phyloP scores from a whole-genome alignment of 768 basidiomycete species.

The Cyclocybe cylindracea region DNA sequence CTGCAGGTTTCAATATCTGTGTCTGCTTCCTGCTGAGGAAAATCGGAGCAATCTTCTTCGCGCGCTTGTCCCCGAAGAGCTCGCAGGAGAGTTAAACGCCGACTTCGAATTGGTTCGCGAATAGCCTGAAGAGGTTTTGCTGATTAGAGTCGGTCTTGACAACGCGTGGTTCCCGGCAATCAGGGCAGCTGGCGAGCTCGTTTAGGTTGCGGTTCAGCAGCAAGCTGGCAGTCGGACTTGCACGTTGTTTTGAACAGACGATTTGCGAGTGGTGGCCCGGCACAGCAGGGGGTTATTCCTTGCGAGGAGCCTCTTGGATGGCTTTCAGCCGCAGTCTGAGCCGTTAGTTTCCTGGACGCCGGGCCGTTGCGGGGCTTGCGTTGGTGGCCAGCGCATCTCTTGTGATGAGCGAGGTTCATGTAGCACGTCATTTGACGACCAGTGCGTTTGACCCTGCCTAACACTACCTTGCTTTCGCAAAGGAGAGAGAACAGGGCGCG shows the following conservation, averaged over 20 bases:
- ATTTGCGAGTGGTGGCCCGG: constrained; percentile 30
- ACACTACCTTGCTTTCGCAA: constrained; percentile 47
- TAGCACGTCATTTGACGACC: constrained; percentile 39
- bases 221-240: constrained; percentile 25
- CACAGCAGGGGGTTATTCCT: constrained; percentile 18
- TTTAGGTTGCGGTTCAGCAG: constrained; percentile 44
- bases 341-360: constrained; percentile 22
- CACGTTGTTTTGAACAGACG: constrained; percentile 34
- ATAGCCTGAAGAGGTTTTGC: background rate
- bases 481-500: background rate
- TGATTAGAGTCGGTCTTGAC: constrained; percentile 33
- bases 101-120: constrained; percentile 3
- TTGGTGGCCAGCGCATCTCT: constrained; percentile 47
- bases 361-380: constrained; percentile 21
- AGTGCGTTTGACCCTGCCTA: constrained; percentile 60
- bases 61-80: constrained; percentile 7
- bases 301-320: constrained; percentile 59
- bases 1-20: constrained; percentile 75
- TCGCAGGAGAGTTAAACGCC: constrained; percentile 7
- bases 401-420: constrained; percentile 35
- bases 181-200: constrained; percentile 52
- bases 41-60: constrained; percentile 38
- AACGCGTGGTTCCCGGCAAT: constrained; percentile 38
- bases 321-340: constrained; percentile 47
- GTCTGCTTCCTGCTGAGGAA: constrained; percentile 86